Percentiles rank a stretch among this genome's conserved stretches.
Evolutionary conservation across 2,329 filamentous ascomycete species (phyloP).

Genomic region (Dothiorella sarmentorum): DNA sequence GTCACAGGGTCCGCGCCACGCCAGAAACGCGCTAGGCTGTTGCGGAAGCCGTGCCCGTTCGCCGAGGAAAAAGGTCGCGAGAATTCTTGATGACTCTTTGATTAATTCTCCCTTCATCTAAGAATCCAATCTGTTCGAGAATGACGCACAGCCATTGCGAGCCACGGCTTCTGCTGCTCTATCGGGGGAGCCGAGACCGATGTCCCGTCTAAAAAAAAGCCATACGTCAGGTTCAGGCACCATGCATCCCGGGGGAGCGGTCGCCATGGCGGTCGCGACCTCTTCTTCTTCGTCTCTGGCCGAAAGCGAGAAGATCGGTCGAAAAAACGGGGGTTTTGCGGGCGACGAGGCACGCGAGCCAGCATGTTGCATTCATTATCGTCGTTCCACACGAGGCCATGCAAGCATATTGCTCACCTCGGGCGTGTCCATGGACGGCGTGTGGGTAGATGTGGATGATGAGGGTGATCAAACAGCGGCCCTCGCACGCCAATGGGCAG

Average conservation of each 20-base stretch:
- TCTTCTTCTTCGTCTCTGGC: not conserved
- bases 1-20: not conserved
- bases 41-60: too few relatives aligned
- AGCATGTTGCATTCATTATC: too few relatives aligned
- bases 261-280: not conserved
- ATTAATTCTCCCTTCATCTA: conserved; percentile 1
- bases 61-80: not conserved
- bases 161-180: too few relatives aligned
- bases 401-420: not conserved
- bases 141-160: too few relatives aligned
- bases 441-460: not conserved
- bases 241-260: not conserved
- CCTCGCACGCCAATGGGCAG: not conserved
- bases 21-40: conserved; percentile 5
- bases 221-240: conserved; percentile 1
- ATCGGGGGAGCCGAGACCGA: too few relatives aligned
- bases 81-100: not conserved
- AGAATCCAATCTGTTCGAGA: not conserved
- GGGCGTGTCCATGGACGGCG: not conserved
- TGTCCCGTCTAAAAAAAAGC: conserved; percentile 5
- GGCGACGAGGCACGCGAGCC: too few relatives aligned
- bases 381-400: not conserved
- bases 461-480: not conserved
- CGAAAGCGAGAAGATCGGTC: not conserved
- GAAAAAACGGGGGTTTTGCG: too few relatives aligned